Base-by-base conservation (phyloP, 2,329 filamentous ascomycete genomes). In the Harringtonia aguacate region DNA sequence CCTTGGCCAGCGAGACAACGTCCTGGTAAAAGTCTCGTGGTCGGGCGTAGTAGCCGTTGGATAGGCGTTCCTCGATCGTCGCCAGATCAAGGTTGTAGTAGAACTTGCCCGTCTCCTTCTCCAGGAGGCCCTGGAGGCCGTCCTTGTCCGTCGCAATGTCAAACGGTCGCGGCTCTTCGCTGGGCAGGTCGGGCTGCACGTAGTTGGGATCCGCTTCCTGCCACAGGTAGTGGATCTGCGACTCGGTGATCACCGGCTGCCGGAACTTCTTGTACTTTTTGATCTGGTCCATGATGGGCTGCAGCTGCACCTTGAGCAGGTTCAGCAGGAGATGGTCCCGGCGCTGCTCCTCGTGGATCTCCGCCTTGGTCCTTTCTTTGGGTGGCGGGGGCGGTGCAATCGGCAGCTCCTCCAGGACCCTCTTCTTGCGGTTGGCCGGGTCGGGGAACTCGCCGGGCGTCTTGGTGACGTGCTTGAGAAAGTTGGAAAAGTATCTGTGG, bases 201-300 rank as follows among this genome's bases (percentile, higher is more conserved):
- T 69, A 77, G 54, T 77, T 77, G 10, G 88, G 86, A 52, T 95
- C 81, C 31, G 81, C 75, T 59, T 97, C 90, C 24, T 87, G 80
- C 55, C 86, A 86, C 1, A 97, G 70, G 59, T 97, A 95, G 18
- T 79, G 72, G 47, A 94, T 87, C 50, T 81, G 75, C 12, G 65
- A 62, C 41, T 86, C 80, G 2, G 86, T 78, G 48, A 98, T 82
- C 35, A 86, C 77, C 1, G 86, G 82, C 44, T 80, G 79, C 48
- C 88, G 77, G 64, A 97, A 97, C 53, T 87, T 87, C 58, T 83
- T 86, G 65, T 95, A 94, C 58, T 84, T 88, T 61, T 94, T 92
- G 58, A 98, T 86, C 63, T 95, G 87, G 53, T 98, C 90, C 88
- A 98, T 95, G 53, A 97, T 86, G 2, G 86, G 87, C 61, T 95